Evolutionary conservation across 495 filamentous ascomycete species (phyloP).

Genomic region (Hypoxylon intermedium): DNA sequence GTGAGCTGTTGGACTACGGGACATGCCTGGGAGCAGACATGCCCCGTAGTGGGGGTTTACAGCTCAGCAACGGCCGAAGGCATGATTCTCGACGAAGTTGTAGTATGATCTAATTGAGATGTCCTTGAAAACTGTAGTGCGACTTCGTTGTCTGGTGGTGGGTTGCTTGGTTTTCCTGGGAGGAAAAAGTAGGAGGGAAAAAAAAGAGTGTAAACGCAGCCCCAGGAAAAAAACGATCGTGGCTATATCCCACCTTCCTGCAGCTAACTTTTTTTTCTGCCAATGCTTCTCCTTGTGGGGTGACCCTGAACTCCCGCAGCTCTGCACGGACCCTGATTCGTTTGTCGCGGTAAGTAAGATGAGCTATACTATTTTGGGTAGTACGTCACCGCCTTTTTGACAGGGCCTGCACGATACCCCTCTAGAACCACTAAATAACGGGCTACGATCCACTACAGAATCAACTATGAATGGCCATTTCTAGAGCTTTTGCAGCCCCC

Average conservation of each 20-base stretch:
- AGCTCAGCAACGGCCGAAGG: conserved; percentile 92
- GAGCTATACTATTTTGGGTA: conserved; percentile 16
- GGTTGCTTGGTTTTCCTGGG: conserved; percentile 44
- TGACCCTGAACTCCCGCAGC: conserved; percentile 27
- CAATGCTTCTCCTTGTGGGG: conserved; percentile 44
- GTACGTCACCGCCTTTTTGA: conserved; percentile 43
- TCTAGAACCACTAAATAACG: conserved; percentile 19
- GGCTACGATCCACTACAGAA: conserved; percentile 23
- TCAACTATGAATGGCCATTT: conserved; percentile 9
- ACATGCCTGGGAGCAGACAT: conserved; percentile 56
- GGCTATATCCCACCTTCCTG: conserved; percentile 29
- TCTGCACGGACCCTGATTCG: conserved; percentile 29
- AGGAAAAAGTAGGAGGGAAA: conserved; percentile 41
- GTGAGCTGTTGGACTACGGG: conserved; percentile 82
- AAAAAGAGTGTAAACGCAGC: conserved; percentile 47
- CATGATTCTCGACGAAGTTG: conserved; percentile 84
- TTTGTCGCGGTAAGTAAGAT: conserved; percentile 11
- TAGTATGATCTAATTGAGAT: conserved; percentile 46
- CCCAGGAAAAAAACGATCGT: conserved; percentile 43
- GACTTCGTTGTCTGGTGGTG: conserved; percentile 72
- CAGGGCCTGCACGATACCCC: conserved; percentile 28
- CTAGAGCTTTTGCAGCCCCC: not conserved
- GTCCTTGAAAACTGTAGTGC: conserved; percentile 57
- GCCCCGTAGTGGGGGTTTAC: conserved; percentile 87
- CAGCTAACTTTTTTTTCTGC: conserved; percentile 40